A percentile compares a stretch with the other conserved stretches of the same genome.
Evolutionary conservation across 345 rosid genomes (phyloP).

Genomic region (Eucalyptus curtisii): DNA sequence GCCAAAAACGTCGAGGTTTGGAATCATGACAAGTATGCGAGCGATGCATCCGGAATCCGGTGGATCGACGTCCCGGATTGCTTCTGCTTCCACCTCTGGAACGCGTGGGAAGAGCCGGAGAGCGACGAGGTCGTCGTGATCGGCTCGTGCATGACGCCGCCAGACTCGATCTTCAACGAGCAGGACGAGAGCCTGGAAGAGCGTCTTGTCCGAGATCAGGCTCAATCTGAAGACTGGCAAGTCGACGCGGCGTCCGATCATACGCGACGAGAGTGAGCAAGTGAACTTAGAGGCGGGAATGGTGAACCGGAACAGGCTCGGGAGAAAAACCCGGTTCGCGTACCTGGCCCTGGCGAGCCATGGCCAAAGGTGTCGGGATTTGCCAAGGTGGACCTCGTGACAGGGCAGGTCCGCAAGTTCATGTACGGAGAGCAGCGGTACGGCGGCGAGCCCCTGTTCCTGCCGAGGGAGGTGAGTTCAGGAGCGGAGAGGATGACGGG

Average conservation of each 20-base stretch:
- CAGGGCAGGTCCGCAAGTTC: slow-evolving; percentile 44
- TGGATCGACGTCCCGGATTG: slow-evolving; percentile 78
- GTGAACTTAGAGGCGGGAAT: slow-evolving; percentile 84
- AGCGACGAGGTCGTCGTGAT: slow-evolving; percentile 74
- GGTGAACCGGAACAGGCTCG: slow-evolving; percentile 70
- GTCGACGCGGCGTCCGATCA: slow-evolving; percentile 46
- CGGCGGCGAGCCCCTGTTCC: slow-evolving; percentile 76
- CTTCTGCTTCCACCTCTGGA: slow-evolving; percentile 95
- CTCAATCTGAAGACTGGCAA: slow-evolving; percentile 50
- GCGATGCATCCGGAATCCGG: slow-evolving; percentile 18
- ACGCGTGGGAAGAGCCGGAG: slow-evolving; percentile 91
- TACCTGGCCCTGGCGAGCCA: slow-evolving; percentile 72
- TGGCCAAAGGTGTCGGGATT: slow-evolving; percentile 92
- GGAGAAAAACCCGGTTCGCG: slow-evolving; percentile 58
- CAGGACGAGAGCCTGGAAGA: slow-evolving; percentile 59
- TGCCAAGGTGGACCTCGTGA: slow-evolving; percentile 57
- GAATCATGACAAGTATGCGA: slow-evolving; percentile 53
- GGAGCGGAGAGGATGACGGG: slow-evolving; percentile 47
- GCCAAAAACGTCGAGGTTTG: slow-evolving; percentile 63
- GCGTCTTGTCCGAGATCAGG: slow-evolving; percentile 68
- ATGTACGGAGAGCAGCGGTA: slow-evolving; percentile 48
- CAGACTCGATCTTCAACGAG: slow-evolving; percentile 84
- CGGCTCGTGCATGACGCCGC: slow-evolving; percentile 86
- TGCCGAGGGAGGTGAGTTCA: slow-evolving; percentile 16
- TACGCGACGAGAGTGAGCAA: slow-evolving; percentile 34